Base-by-base conservation (phyloP, 2,329 filamentous ascomycete species). In the Aspergillus sp. region DNA sequence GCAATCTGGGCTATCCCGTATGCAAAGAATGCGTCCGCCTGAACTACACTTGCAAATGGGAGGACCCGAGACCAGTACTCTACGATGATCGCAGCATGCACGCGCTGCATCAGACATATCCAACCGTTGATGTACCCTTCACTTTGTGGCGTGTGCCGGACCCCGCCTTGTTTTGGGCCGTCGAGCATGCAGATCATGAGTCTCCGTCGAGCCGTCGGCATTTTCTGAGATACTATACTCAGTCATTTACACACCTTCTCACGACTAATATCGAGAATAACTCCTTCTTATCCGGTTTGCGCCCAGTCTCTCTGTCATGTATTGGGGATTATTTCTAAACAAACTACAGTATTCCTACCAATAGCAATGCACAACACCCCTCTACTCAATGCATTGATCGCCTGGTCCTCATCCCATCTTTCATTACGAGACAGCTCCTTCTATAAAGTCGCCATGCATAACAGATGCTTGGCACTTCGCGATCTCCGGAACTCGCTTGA, bases 221-320 rank as follows among this genome's bases (percentile, higher is more conserved):
- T 44, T 47, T 50, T 23, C 45, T 50, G 23, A 41, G 45, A n/a
- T 50, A 50, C 39, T 50, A 50, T 43, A 46, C 48, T 38, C 48
- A 50, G 41, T 47, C 48, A 45, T 50, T 50, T 23, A 50, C 48
- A 4, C 44, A 47, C 25, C 37, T 50, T 17, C 45, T 50, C 9
- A 50, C 45, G 7, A 50, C 48, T 15, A 50, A 50, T 22, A 44
- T 50, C 13, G 48, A 50, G 30, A 50, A 50, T 25, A 50, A 50
- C 30, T 50, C 48, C 7, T 50, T 50, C n/a, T 30, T 50, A 5
- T 50, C 48, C 4, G 42, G 48, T 50, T 12, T 3, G 45, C 25
- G 4, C 25, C 20, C n/a, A 17, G 6, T 6, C 17, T 19, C 17
- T 19, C 17, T 13, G 2, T 9, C 4, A 25, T 25, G 23, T 7